These are phyloP conservation scores for Leccinum cinnamomeum DNA, from an alignment of 1,284 basidiomycete species.

Conservation along the genomic window DNA sequence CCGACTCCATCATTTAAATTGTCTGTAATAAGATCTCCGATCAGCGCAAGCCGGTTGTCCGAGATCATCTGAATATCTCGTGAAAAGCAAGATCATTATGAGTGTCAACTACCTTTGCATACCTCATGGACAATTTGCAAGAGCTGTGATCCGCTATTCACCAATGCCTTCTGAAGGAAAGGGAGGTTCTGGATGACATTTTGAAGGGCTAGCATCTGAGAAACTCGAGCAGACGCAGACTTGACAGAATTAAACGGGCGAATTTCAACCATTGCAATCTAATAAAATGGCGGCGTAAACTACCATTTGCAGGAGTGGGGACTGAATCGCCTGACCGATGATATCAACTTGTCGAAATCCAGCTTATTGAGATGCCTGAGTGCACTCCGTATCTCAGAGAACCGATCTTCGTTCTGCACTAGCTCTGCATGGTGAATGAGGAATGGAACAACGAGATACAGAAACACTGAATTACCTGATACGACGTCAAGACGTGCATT, in stretches of 20 bases:
- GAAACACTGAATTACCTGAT: slow-evolving; percentile 51
- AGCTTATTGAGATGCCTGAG: slow-evolving; percentile 73
- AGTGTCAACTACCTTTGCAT: not conserved
- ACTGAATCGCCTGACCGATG: slow-evolving; percentile 47
- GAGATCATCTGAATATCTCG: slow-evolving; percentile 58
- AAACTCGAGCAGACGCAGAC: slow-evolving; percentile 66
- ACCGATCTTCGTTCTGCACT: slow-evolving; percentile 72
- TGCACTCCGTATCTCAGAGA: slow-evolving; percentile 65
- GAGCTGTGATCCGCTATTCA: slow-evolving; percentile 57
- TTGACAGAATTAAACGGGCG: slow-evolving; percentile 53
- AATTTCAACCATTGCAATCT: slow-evolving; percentile 68
- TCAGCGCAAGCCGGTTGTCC: slow-evolving; percentile 64
- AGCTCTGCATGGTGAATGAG: slow-evolving; percentile 54
- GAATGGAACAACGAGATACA: not conserved
- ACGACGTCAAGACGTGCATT: slow-evolving; percentile 83
- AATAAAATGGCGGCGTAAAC: not conserved
- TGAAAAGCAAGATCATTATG: not conserved
- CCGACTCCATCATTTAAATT: slow-evolving; percentile 73
- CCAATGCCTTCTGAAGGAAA: slow-evolving; percentile 58
- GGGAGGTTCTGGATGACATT: slow-evolving; percentile 68
- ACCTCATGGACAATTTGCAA: slow-evolving; percentile 65
- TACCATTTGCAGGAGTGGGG: no score
- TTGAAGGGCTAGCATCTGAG: slow-evolving; percentile 75
- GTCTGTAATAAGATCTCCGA: slow-evolving; percentile 57
- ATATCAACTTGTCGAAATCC: slow-evolving; percentile 88